phyloP scores from a whole-genome alignment of 176 grass and related monocot genomes.

The Dendrocalamus sinicus region DNA sequence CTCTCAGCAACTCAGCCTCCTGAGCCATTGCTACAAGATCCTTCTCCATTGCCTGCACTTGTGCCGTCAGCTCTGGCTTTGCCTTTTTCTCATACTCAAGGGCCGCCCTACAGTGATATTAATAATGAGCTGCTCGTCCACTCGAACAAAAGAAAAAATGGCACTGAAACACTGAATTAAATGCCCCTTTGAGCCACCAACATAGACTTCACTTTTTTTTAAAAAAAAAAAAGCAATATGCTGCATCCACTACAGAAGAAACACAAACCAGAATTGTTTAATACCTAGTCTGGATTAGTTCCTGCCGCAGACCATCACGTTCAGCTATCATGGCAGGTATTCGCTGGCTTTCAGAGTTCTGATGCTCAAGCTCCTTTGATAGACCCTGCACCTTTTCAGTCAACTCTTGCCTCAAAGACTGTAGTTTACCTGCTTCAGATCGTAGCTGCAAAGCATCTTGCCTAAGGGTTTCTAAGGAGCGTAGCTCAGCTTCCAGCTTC shows the following conservation, averaged over 20 bases:
- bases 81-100: slow-evolving; percentile 63
- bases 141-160: neutral
- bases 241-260: neutral
- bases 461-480: slow-evolving; percentile 55
- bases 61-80: slow-evolving; percentile 50
- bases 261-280: neutral
- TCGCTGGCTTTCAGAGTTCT: slow-evolving; percentile 53
- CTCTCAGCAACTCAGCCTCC: slow-evolving; percentile 67
- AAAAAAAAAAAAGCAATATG: slow-evolving; percentile 2
- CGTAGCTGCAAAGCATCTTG: slow-evolving; percentile 61
- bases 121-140: slow-evolving; percentile 24
- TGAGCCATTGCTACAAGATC: slow-evolving; percentile 71
- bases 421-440: slow-evolving; percentile 57
- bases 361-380: slow-evolving; percentile 55
- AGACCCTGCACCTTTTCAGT: slow-evolving; percentile 61
- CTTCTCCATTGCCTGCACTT: slow-evolving; percentile 68
- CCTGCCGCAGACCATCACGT: slow-evolving; percentile 57
- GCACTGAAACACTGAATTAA: neutral
- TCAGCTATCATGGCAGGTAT: slow-evolving; percentile 56
- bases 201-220: neutral
- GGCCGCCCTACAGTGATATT: slow-evolving; percentile 26
- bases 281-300: slow-evolving; percentile 57
- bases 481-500: slow-evolving; percentile 70
- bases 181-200: slow-evolving; percentile 12
- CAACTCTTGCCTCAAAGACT: slow-evolving; percentile 54